These are phyloP conservation scores for Begonia fuchsioides DNA, from an alignment of 306 rosid species.

Conservation along the genomic window DNA sequence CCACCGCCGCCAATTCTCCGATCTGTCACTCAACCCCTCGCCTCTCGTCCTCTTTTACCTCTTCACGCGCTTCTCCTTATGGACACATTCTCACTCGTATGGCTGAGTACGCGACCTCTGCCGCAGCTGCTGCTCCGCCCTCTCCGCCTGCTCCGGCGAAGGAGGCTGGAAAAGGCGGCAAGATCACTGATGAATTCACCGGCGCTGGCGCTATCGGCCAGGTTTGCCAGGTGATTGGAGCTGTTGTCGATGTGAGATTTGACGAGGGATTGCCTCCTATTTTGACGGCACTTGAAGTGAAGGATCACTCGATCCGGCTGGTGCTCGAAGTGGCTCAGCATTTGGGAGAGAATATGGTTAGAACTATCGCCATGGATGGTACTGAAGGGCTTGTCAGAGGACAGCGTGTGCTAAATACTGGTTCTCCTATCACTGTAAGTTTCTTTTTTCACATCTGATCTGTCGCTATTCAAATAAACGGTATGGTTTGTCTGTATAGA, in stretches of 20 bases:
- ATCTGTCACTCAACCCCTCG: constrained; percentile 32
- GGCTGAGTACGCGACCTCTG: constrained; percentile 57
- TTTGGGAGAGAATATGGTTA: constrained; percentile 77
- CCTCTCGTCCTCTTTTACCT: constrained; percentile 20
- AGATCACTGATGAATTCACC: constrained; percentile 69
- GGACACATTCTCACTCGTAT: constrained; percentile 58
- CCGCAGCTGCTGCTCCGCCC: constrained; percentile 33
- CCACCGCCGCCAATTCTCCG: constrained; percentile 34
- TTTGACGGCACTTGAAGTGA: constrained; percentile 76
- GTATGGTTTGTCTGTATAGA: not conserved
- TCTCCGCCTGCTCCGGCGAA: constrained; percentile 21
- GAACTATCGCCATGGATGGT: constrained; percentile 95
- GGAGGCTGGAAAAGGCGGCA: constrained; percentile 39
- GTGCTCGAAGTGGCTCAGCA: constrained; percentile 96
- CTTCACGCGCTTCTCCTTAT: constrained; percentile 38
- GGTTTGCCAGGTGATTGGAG: constrained; percentile 92
- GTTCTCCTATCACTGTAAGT: constrained; percentile 82
- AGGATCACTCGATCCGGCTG: constrained; percentile 47
- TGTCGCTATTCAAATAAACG: not conserved
- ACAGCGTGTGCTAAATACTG: constrained; percentile 81
- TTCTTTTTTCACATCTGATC: not conserved
- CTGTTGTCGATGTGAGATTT: constrained; percentile 87
- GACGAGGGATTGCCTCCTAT: constrained; percentile 85
- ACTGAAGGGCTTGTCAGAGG: constrained; percentile 94
- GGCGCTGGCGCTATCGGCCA: constrained; percentile 82